Evolutionary conservation across 2,329 filamentous ascomycete species (phyloP).

Genomic region (Exophiala dermatitidis): DNA sequence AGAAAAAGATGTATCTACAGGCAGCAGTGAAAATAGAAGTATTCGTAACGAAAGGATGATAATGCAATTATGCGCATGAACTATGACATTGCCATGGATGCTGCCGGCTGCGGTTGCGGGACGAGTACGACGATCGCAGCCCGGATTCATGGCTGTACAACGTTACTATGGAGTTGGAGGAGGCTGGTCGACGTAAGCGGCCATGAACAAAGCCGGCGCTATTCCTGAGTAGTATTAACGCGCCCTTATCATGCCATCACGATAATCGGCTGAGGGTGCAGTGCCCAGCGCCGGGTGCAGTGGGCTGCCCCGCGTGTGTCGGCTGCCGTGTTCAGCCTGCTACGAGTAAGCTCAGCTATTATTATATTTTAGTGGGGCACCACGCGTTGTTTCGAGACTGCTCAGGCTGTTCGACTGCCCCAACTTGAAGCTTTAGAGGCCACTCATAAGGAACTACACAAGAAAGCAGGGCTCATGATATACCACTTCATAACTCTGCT

Average conservation of each 20-base stretch:
- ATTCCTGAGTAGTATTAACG: neutral
- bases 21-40: constrained; percentile 11
- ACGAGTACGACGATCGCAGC: neutral
- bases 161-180: neutral
- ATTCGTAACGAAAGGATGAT: neutral
- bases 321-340: too few species aligned
- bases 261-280: neutral
- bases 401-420: too few species aligned
- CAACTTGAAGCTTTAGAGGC: too few species aligned
- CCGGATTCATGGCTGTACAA: neutral
- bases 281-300: neutral
- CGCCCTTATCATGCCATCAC: neutral
- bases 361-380: neutral
- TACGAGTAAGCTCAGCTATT: neutral
- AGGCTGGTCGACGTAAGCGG: neutral
- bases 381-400: too few species aligned
- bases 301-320: neutral
- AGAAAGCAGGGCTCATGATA: too few species aligned
- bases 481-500: too few species aligned
- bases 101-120: neutral
- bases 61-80: neutral
- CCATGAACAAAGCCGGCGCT: neutral
- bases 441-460: too few species aligned
- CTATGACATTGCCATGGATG: neutral
- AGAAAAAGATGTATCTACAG: constrained; percentile 2